Base-by-base conservation (phyloP, 2,329 filamentous ascomycete species). In the Penicillium sp. region DNA sequence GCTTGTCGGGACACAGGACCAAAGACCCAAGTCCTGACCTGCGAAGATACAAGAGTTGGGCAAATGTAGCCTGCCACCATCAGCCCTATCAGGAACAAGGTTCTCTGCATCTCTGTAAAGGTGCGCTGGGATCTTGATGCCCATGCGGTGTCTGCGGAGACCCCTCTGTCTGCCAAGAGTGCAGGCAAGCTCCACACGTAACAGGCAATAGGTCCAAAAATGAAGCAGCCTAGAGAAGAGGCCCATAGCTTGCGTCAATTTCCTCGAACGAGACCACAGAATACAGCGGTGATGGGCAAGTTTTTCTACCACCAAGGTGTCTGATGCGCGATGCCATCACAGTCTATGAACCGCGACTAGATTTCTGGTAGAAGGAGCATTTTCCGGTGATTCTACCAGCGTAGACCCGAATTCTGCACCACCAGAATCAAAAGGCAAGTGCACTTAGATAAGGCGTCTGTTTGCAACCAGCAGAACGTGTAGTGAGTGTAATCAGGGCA, bases 141-240 rank as follows among this genome's bases (percentile, higher is more conserved):
- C 29, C 29, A 44, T 49, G 24, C 34, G 46, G 50, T 52, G 44
- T 45, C 36, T 39, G 24, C 2, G 18, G 25, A 39, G 28, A 37
- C 38, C 25, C 24, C 39, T 50, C 28, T 12, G 24, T 32, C 39
- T 43, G 54, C 46, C 48, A 53, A 58, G 47, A 32, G 28, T n/a
- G 28, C 39, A 3, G 35, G 25, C 5, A 39, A 37, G 44, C 49
- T 53, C 53, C 55, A 57, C 51, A 38, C 32, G 39, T 32, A 11
- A 28, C 7, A 25, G 44, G 34, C 42, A 48, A 59, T 55, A 58
- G 50, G 53, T 27, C 46, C 41, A 26, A 48, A 46, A 59, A 59
- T 9, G 47, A 59, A 55, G 57, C 34, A 58, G 57, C 57, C 57
- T 59, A 49, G 53, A 46, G 48, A 46, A 24, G 45, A 28, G 54